Evolutionary conservation across 2,329 filamentous ascomycete species (phyloP).

Genomic region (Helotiales sp.): DNA sequence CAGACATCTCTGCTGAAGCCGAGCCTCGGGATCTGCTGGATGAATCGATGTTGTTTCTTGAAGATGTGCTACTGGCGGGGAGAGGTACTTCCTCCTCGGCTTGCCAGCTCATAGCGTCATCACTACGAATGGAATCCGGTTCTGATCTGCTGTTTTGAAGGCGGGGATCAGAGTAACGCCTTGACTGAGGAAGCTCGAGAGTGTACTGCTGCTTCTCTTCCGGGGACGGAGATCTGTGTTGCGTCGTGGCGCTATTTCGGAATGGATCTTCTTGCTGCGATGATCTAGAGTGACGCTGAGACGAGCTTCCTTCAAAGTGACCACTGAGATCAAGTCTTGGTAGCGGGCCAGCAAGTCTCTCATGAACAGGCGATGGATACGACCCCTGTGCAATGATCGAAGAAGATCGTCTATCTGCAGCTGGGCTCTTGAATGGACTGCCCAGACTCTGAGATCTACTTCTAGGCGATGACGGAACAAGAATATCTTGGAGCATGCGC

Average conservation of each 20-base stretch:
- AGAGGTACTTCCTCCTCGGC: slow-evolving; percentile 32
- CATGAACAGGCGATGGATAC: slow-evolving; percentile 26
- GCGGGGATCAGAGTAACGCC: slow-evolving; percentile 25
- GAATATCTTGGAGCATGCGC: slow-evolving; percentile 42
- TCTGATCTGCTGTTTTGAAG: slow-evolving; percentile 22
- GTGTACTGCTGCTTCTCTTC: slow-evolving; percentile 36
- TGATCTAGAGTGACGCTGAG: slow-evolving; percentile 19
- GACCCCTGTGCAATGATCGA: slow-evolving; percentile 31
- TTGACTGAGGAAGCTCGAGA: slow-evolving; percentile 30
- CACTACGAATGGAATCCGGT: slow-evolving; percentile 25
- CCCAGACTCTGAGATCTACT: slow-evolving; percentile 42
- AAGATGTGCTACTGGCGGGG: slow-evolving; percentile 9
- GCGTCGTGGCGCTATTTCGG: slow-evolving; percentile 17
- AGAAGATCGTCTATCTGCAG: slow-evolving; percentile 33
- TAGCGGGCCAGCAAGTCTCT: slow-evolving; percentile 27
- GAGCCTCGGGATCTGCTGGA: neutral
- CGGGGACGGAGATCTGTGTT: slow-evolving; percentile 29
- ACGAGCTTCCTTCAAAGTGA: slow-evolving; percentile 27
- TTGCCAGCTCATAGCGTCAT: slow-evolving; percentile 41
- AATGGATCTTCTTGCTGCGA: slow-evolving; percentile 38
- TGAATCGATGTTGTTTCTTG: slow-evolving; percentile 13
- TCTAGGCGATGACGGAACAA: slow-evolving; percentile 40
- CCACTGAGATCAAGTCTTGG: slow-evolving; percentile 33
- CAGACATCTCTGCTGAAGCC: neutral
- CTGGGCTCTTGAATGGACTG: slow-evolving; percentile 44